phyloP scores from a whole-genome alignment of 2,329 filamentous ascomycete genomes.

The Beauveria pseudobassiana region DNA sequence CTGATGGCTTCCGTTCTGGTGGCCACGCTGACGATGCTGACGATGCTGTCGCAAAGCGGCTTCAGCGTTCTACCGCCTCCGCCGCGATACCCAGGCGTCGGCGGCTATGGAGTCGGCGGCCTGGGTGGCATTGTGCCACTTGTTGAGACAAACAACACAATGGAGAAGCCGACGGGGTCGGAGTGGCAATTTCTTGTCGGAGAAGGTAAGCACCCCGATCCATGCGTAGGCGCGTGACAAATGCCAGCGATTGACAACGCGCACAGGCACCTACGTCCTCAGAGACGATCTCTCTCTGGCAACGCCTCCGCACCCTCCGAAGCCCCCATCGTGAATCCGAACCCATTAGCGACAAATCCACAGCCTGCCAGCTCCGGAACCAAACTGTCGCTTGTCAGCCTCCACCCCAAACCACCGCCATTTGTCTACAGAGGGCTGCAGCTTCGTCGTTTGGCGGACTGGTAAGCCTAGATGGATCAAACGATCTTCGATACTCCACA shows the following conservation, averaged over 20 bases:
- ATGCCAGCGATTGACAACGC: background rate
- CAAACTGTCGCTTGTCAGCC: constrained; percentile 68
- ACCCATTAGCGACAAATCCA: constrained; percentile 80
- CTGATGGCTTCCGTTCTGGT: background rate
- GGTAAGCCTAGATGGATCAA: constrained; percentile 46
- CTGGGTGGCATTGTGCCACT: constrained; percentile 63
- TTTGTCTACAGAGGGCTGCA: constrained; percentile 47
- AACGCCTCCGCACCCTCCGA: constrained; percentile 92
- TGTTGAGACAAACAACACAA: constrained; percentile 89
- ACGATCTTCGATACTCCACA: constrained; percentile 51
- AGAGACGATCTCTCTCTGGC: constrained; percentile 89
- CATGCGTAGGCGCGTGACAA: background rate
- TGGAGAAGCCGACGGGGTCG: constrained; percentile 70
- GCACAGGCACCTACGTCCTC: constrained; percentile 74
- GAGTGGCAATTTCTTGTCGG: constrained; percentile 89
- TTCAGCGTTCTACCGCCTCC: constrained; percentile 76
- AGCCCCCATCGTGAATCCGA: constrained; percentile 76
- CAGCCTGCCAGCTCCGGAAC: constrained; percentile 80
- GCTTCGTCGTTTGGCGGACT: constrained; percentile 40
- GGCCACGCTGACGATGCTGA: background rate
- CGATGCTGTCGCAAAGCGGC: constrained; percentile 11
- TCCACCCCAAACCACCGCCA: constrained; percentile 54
- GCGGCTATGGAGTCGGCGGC: constrained; percentile 62
- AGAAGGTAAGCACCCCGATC: constrained; percentile 55
- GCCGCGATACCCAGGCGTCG: constrained; percentile 69